These are phyloP conservation scores for Melocanna baccifera DNA, from an alignment of 176 grass and related monocot genomes.

Conservation along the genomic window DNA sequence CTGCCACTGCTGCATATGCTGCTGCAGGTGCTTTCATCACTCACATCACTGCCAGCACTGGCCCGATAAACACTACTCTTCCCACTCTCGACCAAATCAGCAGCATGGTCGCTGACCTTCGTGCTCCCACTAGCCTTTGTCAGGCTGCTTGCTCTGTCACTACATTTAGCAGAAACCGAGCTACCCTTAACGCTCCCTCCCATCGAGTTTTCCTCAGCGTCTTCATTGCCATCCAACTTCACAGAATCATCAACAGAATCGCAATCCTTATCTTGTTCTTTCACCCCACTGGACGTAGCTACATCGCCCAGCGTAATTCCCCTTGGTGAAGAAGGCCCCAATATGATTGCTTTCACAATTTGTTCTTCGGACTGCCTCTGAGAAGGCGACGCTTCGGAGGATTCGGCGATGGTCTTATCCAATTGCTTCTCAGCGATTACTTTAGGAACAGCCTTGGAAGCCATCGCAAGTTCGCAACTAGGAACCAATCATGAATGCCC, in stretches of 20 bases:
- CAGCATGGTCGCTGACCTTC: conserved; percentile 43
- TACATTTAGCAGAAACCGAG: conserved; percentile 41
- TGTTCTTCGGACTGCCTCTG: not conserved
- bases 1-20: conserved; percentile 56
- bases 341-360: not conserved
- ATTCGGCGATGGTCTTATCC: not conserved
- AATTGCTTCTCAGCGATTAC: conserved; percentile 3
- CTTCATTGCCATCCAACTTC: conserved; percentile 25
- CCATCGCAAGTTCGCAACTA: conserved; percentile 27
- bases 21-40: conserved; percentile 76
- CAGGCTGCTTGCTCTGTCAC: conserved; percentile 30
- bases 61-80: conserved; percentile 50
- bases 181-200: conserved; percentile 34
- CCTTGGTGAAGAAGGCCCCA: not conserved
- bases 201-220: conserved; percentile 34
- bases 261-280: not conserved
- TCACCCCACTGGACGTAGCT: conserved; percentile 12
- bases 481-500: not conserved
- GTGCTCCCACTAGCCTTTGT: conserved; percentile 39
- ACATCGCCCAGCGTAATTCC: not conserved
- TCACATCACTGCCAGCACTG: conserved; percentile 57
- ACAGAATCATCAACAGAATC: conserved; percentile 18
- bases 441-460: conserved; percentile 28
- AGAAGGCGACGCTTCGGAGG: not conserved
- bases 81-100: conserved; percentile 36